phyloP scores from a whole-genome alignment of 2,329 filamentous ascomycete species.

The Drechslera avenae region DNA sequence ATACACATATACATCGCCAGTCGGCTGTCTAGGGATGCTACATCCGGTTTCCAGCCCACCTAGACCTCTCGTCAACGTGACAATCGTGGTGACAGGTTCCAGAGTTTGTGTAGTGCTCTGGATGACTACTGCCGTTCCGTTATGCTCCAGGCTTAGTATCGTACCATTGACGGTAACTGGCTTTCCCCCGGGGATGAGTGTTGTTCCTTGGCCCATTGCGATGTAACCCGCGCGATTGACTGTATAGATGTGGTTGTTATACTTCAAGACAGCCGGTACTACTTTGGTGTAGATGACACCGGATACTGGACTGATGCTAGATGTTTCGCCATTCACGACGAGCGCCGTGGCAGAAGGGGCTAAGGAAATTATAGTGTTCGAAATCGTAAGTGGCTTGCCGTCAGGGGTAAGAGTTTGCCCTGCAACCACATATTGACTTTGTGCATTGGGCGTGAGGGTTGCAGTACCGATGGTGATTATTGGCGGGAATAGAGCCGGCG shows the following conservation, averaged over 20 bases:
- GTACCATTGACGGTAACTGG: conserved; percentile 42
- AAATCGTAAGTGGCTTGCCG: conserved; percentile 43
- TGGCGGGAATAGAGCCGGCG: conserved; percentile 15
- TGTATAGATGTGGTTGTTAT: conserved; percentile 47
- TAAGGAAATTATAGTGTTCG: conserved; percentile 42
- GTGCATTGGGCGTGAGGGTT: conserved; percentile 31
- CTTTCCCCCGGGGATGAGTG: conserved; percentile 46
- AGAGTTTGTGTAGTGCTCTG: conserved; percentile 31
- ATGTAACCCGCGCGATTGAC: conserved; percentile 53
- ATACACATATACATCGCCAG: not conserved
- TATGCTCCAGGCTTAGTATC: conserved; percentile 38
- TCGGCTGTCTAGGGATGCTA: conserved; percentile 2
- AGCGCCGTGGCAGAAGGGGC: conserved; percentile 46
- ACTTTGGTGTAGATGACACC: conserved; percentile 30
- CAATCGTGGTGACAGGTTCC: conserved; percentile 29
- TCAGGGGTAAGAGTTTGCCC: conserved; percentile 44
- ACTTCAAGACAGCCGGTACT: conserved; percentile 40
- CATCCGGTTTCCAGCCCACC: not conserved
- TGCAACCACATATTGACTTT: conserved; percentile 35
- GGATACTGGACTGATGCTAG: conserved; percentile 23
- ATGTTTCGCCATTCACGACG: conserved; percentile 41
- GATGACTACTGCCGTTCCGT: conserved; percentile 34
- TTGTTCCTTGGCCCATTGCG: conserved; percentile 46
- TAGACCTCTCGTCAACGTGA: conserved; percentile 18
- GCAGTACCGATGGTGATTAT: conserved; percentile 29